Evolutionary conservation across 202 grass and related monocot species (phyloP), one percentile per base, ranked within the genome.

Genomic region (Musa balbisiana): DNA sequence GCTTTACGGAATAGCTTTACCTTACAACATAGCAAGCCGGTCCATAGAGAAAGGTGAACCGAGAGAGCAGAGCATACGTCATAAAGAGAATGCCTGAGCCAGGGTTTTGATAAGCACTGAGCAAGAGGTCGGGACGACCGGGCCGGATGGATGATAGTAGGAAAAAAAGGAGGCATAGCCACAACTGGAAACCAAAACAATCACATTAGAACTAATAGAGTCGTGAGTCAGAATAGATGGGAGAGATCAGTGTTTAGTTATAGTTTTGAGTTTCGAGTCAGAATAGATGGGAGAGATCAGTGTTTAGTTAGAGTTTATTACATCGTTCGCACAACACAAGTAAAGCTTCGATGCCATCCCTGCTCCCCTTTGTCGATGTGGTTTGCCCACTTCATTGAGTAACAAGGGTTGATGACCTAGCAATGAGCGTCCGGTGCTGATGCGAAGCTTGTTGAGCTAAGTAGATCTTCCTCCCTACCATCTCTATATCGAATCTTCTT

Each of bases 281-380:
- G 59, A 62, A 62, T 62, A 62, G 59, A 22, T 62, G n/a, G n/a
- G 19, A n/a, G 59, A 10, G 27, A 29, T 29, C 2, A 29, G 3
- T 29, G 60, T 21, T 63, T 20, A 22, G n/a, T 63, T 0, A 10
- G 16, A 21, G 59, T n/a, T 17, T 22, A 23, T 19, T 63, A 63
- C 60, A 63, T 63, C 60, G 60, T 63, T 63, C 60, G 60, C 60
- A 24, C 60, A 63, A 63, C 60, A 63, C 60, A 63, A 63, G 60
- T 63, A 1, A 63, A 33, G 29, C 29, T 33, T 21, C 60, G 17
- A 20, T 22, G 21, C 60, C 60, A 63, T 63, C 60, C 60, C 60
- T 63, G 20, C 60, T 63, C 60, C 15, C 60, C 20, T 63, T 63
- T 63, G 6, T 63, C 60, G 60, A 63, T 63, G 60, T 63, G 60